Evolutionary conservation across 2,329 filamentous ascomycete genomes (phyloP).

Genomic region (Penicillium sclerotiorum): DNA sequence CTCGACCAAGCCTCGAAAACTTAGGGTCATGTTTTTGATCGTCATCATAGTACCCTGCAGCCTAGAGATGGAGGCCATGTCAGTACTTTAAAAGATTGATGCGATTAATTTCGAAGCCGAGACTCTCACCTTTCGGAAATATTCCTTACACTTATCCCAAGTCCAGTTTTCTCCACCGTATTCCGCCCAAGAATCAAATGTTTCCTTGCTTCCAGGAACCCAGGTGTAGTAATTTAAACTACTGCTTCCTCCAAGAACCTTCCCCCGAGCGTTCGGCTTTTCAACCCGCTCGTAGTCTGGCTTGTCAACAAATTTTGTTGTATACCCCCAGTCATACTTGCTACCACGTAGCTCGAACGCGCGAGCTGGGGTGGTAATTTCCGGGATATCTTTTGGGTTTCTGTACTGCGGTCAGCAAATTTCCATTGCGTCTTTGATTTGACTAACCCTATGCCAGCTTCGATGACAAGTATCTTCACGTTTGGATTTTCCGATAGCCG

Average conservation of each 20-base stretch:
- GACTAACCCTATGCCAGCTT: constrained; percentile 6
- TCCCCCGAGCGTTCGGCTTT: constrained; percentile 65
- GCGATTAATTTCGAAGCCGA: background rate
- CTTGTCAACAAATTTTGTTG: constrained; percentile 61
- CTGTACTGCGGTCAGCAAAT: constrained; percentile 6
- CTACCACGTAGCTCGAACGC: constrained; percentile 60
- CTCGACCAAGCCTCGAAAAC: constrained; percentile 54
- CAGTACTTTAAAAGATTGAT: background rate
- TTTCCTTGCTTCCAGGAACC: constrained; percentile 60
- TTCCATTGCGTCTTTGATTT: background rate
- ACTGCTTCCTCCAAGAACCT: constrained; percentile 61
- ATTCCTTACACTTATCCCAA: constrained; percentile 55
- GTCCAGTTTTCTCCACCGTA: constrained; percentile 57
- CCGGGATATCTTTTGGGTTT: constrained; percentile 54
- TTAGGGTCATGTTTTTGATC: constrained; percentile 49
- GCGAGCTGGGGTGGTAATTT: constrained; percentile 59
- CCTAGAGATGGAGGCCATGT: background rate
- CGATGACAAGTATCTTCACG: constrained; percentile 14
- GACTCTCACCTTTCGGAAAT: constrained; percentile 58
- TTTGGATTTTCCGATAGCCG: constrained; percentile 16
- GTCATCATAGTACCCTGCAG: constrained; percentile 56
- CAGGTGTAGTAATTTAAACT: constrained; percentile 68
- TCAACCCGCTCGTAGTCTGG: constrained; percentile 61
- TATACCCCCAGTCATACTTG: constrained; percentile 63
- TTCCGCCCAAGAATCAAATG: constrained; percentile 56